Evolutionary conservation across 1,284 basidiomycete species (phyloP), one percentile per base, ranked within the genome.

Genomic region (Naganishia albida): DNA sequence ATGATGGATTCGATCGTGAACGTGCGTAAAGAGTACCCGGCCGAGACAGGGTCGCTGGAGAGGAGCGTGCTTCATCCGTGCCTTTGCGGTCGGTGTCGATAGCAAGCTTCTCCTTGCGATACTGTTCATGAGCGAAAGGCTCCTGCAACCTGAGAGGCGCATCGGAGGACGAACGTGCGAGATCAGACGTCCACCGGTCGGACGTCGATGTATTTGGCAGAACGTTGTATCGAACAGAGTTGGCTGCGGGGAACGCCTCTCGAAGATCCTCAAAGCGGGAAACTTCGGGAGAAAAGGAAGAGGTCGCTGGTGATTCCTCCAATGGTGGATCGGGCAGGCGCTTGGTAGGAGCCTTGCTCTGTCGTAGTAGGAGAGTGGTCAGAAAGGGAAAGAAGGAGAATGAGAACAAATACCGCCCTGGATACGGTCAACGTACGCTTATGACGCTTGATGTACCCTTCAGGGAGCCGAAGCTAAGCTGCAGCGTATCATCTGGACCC

Each of bases 1-100:
- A 62, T 46, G 62, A 42, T 28, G 65, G 51, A 49, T 59, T 49
- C n/a, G 70, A 60, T 26, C 59, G 63, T 15, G 68, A 49, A 23
- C 65, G 62, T 20, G 48, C 20, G 30, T 66, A 62, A n/a, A 46
- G 25, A 2, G 25, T 26, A 12, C 40, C 48, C 7, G 60, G 51
- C 16, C 60, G 64, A 4, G 56, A 53, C 10, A 48, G 25, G 25
- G 25, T 12, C 26, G 40, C 16, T 0, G 20, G 26, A 20, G 25
- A 18, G 6, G 34, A 20, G 7, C 30, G 49, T 10, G 18, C 26
- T 25, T 25, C 6, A 49, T 25, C 40, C 40, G 26, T 25, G 12
- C 20, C 30, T n/a, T n/a, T 1, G 30, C 12, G 60, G 12, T 16
- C 3, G 13, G 43, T 18, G 12, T 52, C 50, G 8, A 51, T 40